Evolutionary conservation across 139 green algal species (phyloP).

Genomic region (Micromonas commoda): DNA sequence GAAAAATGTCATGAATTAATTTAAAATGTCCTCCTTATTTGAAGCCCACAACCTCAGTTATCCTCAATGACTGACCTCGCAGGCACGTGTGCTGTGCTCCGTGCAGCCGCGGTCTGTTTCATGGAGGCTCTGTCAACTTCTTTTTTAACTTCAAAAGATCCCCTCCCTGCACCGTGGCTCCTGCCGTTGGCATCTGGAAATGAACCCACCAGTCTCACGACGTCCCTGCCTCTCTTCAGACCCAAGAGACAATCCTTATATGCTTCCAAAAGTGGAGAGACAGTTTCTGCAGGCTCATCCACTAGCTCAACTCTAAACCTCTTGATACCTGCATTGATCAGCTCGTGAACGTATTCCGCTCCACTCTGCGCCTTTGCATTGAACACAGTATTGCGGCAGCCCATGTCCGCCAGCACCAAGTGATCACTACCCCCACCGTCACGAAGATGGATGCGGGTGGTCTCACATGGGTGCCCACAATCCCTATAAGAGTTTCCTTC

Average conservation of each 20-base stretch:
- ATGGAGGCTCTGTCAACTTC: not conserved
- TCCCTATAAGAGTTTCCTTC: conserved; percentile 63
- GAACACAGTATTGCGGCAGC: conserved; percentile 81
- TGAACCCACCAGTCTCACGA: not conserved
- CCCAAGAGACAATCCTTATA: conserved; percentile 38
- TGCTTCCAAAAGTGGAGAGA: conserved; percentile 53
- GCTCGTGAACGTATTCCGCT: conserved; percentile 35
- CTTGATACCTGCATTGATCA: conserved; percentile 41
- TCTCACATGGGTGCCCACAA: conserved; percentile 79
- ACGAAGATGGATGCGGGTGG: conserved; percentile 58
- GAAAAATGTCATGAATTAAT: too few species aligned
- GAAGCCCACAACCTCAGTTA: not conserved
- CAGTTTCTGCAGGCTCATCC: conserved; percentile 54
- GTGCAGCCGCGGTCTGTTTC: not conserved
- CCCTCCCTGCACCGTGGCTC: not conserved
- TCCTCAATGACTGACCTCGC: not conserved
- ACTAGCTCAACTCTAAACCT: conserved; percentile 71
- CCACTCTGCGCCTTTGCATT: conserved; percentile 59
- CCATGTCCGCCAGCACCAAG: conserved; percentile 77
- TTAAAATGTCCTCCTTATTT: not conserved
- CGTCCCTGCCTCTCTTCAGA: not conserved
- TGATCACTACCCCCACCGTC: conserved; percentile 64
- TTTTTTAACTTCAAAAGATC: not conserved
- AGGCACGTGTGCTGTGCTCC: not conserved
- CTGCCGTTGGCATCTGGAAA: not conserved